Percentiles rank a stretch among this genome's conserved stretches.
These are phyloP conservation scores for Colletotrichum incanum DNA, from an alignment of 2,329 filamentous ascomycete genomes.

Conservation along the genomic window DNA sequence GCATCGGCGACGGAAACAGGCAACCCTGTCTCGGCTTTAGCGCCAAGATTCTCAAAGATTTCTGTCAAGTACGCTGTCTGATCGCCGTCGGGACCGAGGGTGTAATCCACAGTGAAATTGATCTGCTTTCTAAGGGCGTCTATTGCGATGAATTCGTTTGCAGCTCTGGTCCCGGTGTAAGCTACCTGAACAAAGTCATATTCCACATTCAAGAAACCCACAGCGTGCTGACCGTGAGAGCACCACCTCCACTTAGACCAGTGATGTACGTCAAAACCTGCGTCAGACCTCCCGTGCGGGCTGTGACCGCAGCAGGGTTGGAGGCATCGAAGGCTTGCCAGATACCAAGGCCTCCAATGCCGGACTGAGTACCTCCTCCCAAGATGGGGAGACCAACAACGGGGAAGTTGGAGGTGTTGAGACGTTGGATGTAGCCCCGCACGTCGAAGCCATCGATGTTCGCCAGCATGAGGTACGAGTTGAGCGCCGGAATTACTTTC, in stretches of 20 bases:
- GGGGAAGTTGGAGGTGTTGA: slow-evolving; percentile 45
- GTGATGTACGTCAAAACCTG: slow-evolving; percentile 49
- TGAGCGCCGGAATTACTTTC: slow-evolving; percentile 45
- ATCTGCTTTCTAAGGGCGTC: slow-evolving; percentile 42
- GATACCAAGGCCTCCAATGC: slow-evolving; percentile 49
- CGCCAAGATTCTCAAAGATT: slow-evolving; percentile 46
- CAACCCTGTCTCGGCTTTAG: slow-evolving; percentile 47
- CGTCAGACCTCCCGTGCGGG: slow-evolving; percentile 47
- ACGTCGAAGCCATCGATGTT: slow-evolving; percentile 47
- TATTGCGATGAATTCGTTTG: slow-evolving; percentile 48
- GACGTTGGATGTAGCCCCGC: slow-evolving; percentile 42
- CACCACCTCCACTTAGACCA: slow-evolving; percentile 49
- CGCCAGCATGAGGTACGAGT: slow-evolving; percentile 45
- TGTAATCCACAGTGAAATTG: slow-evolving; percentile 47
- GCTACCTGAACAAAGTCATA: not conserved
- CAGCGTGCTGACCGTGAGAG: slow-evolving; percentile 48
- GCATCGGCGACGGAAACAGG: slow-evolving; percentile 48
- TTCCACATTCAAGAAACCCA: slow-evolving; percentile 23
- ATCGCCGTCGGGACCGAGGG: slow-evolving; percentile 41
- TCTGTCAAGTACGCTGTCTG: slow-evolving; percentile 36
- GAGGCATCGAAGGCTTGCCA: slow-evolving; percentile 50
- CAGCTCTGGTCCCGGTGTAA: slow-evolving; percentile 42
- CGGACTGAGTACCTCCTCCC: slow-evolving; percentile 50
- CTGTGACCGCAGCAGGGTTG: slow-evolving; percentile 41
- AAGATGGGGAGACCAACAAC: slow-evolving; percentile 48